Conservation (phyloP, 352 stramenopile genomes). For the Vaucheria bursata region DNA sequence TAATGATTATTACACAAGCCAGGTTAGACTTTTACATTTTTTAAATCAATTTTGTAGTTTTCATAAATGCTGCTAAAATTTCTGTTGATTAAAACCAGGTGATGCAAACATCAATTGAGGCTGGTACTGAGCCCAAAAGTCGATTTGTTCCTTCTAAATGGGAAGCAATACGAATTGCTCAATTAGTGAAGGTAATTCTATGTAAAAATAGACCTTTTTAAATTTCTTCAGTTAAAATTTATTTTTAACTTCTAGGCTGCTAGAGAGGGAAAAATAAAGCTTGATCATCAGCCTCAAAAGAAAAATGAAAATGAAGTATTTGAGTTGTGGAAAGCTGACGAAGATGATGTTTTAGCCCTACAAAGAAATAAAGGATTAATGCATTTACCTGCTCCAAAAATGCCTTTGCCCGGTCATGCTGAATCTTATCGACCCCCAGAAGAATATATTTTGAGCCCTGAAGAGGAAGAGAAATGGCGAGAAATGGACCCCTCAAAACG, state of each 20-base stretch:
- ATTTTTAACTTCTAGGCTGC: not conserved
- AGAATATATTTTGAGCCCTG: slow-evolving; percentile 94
- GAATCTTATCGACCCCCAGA: slow-evolving; percentile 98
- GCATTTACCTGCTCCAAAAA: slow-evolving; percentile 94
- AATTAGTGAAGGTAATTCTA: slow-evolving; percentile 93
- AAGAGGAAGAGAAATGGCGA: slow-evolving; percentile 87
- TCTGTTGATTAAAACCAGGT: too few species aligned
- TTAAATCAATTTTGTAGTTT: slow-evolving; percentile 11
- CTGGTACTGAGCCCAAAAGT: slow-evolving; percentile 41
- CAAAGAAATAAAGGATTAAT: slow-evolving; percentile 78
- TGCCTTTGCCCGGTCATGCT: slow-evolving; percentile 89
- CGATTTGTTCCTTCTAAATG: slow-evolving; percentile 56
- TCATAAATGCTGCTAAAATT: too few species aligned
- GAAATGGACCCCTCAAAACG: slow-evolving; percentile 87
- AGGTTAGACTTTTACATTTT: slow-evolving; percentile 10
- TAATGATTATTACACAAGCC: slow-evolving; percentile 52
- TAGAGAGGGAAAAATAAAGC: slow-evolving; percentile 80
- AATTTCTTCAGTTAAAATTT: too few species aligned
- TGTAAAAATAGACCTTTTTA: too few species aligned
- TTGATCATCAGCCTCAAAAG: slow-evolving; percentile 38
- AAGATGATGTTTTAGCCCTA: slow-evolving; percentile 77
- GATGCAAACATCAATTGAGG: slow-evolving; percentile 24
- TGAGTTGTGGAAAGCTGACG: slow-evolving; percentile 54
- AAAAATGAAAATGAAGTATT: slow-evolving; percentile 54
- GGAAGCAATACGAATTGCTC: slow-evolving; percentile 92